A percentile compares a stretch with the other conserved stretches of the same genome.
These are phyloP conservation scores for Lophium mytilinum DNA, from an alignment of 495 filamentous ascomycete species.

Conservation along the genomic window DNA sequence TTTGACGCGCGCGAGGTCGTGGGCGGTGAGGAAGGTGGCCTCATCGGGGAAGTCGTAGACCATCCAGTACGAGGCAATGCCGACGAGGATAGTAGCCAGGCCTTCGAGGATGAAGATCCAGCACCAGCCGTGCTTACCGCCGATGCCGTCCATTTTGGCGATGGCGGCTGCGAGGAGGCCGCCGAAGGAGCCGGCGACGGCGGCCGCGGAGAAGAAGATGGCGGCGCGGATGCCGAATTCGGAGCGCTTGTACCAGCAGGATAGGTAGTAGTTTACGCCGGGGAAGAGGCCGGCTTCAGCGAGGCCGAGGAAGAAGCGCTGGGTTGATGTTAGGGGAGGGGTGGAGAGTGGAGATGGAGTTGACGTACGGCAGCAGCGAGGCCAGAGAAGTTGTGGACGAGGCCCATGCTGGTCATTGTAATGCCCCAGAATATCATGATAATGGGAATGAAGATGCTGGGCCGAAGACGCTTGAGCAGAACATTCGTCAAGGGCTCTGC, in stretches of 20 bases:
- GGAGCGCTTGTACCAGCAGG: constrained; percentile 75
- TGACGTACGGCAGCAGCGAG: constrained; percentile 57
- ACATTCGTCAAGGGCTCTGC: constrained; percentile 87
- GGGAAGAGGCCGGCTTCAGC: constrained; percentile 80
- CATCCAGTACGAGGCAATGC: constrained; percentile 69
- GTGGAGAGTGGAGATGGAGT: neutral
- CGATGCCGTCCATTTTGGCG: constrained; percentile 62
- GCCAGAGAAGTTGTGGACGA: constrained; percentile 67
- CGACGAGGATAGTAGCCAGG: constrained; percentile 64
- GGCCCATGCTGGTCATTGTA: constrained; percentile 76
- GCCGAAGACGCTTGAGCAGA: constrained; percentile 59
- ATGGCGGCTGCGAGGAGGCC: constrained; percentile 76
- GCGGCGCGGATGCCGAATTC: constrained; percentile 74
- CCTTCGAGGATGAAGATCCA: constrained; percentile 84
- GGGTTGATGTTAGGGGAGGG: neutral
- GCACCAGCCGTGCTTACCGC: constrained; percentile 60
- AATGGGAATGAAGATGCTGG: constrained; percentile 38
- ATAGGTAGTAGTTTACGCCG: constrained; percentile 81
- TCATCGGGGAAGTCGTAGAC: constrained; percentile 85
- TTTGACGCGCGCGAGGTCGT: constrained; percentile 66
- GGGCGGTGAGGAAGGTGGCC: constrained; percentile 64
- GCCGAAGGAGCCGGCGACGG: constrained; percentile 78
- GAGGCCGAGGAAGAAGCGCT: constrained; percentile 76
- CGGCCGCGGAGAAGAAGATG: constrained; percentile 87
- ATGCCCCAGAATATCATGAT: constrained; percentile 63